Percentiles rank a stretch among this genome's conserved stretches.
Evolutionary conservation across 176 grass and related monocot species (phyloP).

Genomic region (Aegilops longissima): DNA sequence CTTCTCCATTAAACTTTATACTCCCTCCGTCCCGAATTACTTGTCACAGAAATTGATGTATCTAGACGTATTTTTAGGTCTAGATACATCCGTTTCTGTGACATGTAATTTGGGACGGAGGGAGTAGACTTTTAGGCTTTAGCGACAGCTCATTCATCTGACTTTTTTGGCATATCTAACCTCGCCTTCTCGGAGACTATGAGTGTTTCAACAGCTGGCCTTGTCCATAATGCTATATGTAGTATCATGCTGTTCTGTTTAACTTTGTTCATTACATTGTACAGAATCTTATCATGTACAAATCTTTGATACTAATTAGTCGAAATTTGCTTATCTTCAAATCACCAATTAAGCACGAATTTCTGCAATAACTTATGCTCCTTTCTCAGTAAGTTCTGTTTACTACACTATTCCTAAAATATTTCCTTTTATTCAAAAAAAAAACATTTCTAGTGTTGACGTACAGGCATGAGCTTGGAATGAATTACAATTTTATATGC

Average conservation of each 20-base stretch:
- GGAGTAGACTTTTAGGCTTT: neutral
- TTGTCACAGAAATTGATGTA: no score
- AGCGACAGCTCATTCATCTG: neutral
- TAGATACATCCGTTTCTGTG: no score
- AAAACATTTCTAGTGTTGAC: conserved; percentile 61
- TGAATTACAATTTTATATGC: conserved; percentile 96
- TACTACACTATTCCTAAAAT: conserved; percentile 19
- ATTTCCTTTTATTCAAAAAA: neutral
- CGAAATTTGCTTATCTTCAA: neutral
- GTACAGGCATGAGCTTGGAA: conserved; percentile 94
- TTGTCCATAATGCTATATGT: neutral
- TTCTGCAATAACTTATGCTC: neutral
- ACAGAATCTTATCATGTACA: neutral
- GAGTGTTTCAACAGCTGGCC: neutral
- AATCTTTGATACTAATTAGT: neutral
- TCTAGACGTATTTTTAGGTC: no score
- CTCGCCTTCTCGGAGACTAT: neutral
- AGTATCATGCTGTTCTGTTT: neutral
- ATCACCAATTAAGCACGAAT: neutral
- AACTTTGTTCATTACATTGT: neutral
- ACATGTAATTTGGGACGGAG: no score
- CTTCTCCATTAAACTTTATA: neutral
- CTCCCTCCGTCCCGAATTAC: no score
- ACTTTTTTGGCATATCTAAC: neutral
- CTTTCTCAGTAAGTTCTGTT: neutral